phyloP scores from a whole-genome alignment of 2,329 filamentous ascomycete genomes.

The Leptographium lundbergii region DNA sequence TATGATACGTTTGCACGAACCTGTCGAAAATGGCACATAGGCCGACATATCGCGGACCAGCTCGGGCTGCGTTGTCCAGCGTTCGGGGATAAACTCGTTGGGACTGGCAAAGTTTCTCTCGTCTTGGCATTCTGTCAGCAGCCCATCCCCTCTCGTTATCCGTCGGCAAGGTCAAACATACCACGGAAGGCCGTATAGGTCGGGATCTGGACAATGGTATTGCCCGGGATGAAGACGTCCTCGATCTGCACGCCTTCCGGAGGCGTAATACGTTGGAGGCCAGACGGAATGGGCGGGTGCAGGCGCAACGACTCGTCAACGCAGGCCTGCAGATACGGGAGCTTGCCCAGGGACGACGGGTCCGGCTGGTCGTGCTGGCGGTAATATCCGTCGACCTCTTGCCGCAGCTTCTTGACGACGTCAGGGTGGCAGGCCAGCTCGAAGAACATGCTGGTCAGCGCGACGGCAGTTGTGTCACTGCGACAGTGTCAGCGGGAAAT shows the following conservation, averaged over 20 bases:
- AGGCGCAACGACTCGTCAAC: constrained; percentile 4
- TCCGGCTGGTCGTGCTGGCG: not conserved
- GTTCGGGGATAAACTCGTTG: constrained; percentile 20
- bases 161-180: not conserved
- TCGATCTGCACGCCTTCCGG: constrained; percentile 23
- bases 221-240: constrained; percentile 22
- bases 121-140: not conserved
- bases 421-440: constrained; percentile 10
- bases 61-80: constrained; percentile 20
- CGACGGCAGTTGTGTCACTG: constrained; percentile 9
- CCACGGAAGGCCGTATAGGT: constrained; percentile 3
- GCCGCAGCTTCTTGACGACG: constrained; percentile 15
- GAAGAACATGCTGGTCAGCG: constrained; percentile 6
- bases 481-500: not conserved
- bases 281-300: constrained; percentile 20
- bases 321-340: constrained; percentile 18
- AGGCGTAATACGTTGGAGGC: constrained; percentile 23
- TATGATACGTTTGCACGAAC: constrained; percentile 8
- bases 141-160: not conserved
- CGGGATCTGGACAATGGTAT: constrained; percentile 20
- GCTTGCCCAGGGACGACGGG: not conserved
- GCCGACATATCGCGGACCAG: constrained; percentile 14
- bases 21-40: constrained; percentile 17
- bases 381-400: constrained; percentile 17
- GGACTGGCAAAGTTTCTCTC: constrained; percentile 11